Base-by-base conservation (phyloP, 108 stramenopile species). In the Nitzschia sp. region DNA sequence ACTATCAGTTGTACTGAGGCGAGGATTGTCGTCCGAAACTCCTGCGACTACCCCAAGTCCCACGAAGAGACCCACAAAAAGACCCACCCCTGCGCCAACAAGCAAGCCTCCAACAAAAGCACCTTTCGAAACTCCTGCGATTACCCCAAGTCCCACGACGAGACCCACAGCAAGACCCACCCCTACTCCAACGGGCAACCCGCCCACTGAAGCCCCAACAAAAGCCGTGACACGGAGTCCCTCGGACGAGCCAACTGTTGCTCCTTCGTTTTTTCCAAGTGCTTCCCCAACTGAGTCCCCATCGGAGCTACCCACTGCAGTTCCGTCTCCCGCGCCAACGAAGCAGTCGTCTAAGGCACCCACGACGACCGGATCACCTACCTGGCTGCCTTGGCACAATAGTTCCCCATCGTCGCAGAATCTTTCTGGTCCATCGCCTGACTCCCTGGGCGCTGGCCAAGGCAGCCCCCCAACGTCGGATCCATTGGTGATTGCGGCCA, bases 401-500 rank as follows among this genome's bases (percentile, higher is more conserved):
- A 13, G 6, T 13, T 42, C 38, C 13, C 38, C 38, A 13, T 13
- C 38, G 38, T 6, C 13, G 9, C 38, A 42, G 38, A n/a, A n/a
- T n/a, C n/a, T n/a, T n/a, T n/a, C n/a, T n/a, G 38, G 9, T 42
- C 38, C 38, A 42, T 9, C 9, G 13, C 6, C 6, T 42, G 38
- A 42, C 13, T 42, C 38, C 6, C 6, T 42, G 38, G 38, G 9
- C 6, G 9, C 38, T 9, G 13, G 9, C 38, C 30, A 58, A 28
- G 29, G 25, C 27, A 68, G 56, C 56, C 23, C 9, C 2, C 54
- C 3, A 4, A n/a, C 34, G 9, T 34, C 46, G 4, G 54, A 73
- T 18, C 30, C 45, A 1, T 17, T 51, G 27, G 46, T 66, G 24
- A 38, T 75, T 28, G 67, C 74, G 11, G 66, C 59, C 5, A 63